Conservation (phyloP, 2,329 filamentous ascomycete species). For the Harringtonia aguacate region DNA sequence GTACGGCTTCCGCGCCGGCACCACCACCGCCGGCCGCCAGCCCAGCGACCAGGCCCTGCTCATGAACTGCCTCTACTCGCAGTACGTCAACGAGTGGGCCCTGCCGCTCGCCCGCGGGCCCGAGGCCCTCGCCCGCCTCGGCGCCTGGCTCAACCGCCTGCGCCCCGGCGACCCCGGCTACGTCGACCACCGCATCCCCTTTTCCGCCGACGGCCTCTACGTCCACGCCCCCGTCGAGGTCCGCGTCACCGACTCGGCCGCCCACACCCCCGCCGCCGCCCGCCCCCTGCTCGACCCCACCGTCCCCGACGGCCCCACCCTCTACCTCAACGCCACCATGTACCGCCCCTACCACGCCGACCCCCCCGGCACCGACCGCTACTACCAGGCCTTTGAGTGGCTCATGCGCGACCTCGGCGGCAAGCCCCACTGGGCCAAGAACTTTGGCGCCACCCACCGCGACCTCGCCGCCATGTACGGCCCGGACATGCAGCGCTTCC, state of each 20-base stretch:
- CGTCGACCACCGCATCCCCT: slow-evolving; percentile 56
- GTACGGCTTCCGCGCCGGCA: slow-evolving; percentile 64
- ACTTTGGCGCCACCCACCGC: slow-evolving; percentile 46
- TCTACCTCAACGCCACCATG: slow-evolving; percentile 73
- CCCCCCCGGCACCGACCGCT: slow-evolving; percentile 56
- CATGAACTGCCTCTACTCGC: slow-evolving; percentile 97
- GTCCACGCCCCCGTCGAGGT: slow-evolving; percentile 75
- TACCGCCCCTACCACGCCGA: slow-evolving; percentile 65
- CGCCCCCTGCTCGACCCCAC: slow-evolving; percentile 50
- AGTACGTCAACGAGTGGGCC: slow-evolving; percentile 98
- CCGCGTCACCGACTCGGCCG: slow-evolving; percentile 53
- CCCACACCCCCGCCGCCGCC: slow-evolving; percentile 22
- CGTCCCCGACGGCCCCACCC: slow-evolving; percentile 47
- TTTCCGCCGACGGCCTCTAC: slow-evolving; percentile 55
- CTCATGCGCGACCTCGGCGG: slow-evolving; percentile 69
- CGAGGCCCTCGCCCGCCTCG: slow-evolving; percentile 73
- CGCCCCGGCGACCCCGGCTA: slow-evolving; percentile 45
- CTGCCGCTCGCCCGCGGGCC: slow-evolving; percentile 77
- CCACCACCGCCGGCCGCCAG: slow-evolving; percentile 63
- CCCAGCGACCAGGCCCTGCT: slow-evolving; percentile 69
- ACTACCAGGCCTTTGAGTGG: slow-evolving; percentile 74
- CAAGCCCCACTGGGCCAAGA: slow-evolving; percentile 75
- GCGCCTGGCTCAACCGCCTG: slow-evolving; percentile 68
- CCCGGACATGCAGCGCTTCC: slow-evolving; percentile 48
- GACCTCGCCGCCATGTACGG: slow-evolving; percentile 55